Base-by-base conservation (phyloP, 1,284 basidiomycete species). In the Neolentinus lepideus region DNA sequence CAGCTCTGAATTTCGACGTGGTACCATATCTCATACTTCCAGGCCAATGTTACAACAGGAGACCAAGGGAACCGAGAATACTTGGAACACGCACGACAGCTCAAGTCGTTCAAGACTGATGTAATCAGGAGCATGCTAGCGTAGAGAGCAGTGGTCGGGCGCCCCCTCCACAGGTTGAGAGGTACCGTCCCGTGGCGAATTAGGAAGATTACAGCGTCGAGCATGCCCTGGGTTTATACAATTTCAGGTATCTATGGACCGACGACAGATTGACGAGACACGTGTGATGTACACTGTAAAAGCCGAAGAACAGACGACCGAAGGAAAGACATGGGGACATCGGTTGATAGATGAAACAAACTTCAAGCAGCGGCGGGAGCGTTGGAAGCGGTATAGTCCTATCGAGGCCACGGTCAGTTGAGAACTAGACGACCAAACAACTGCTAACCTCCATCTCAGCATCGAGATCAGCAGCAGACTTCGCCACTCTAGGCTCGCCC, bases 371-470 rank as follows among this genome's bases (percentile, higher is more conserved):
- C 47, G 47, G 47, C 47, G 3, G 47, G 47, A 11, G 47, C 47
- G 25, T 50, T 50, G 47, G 24, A 26, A 11, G 47, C 47, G 21
- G 47, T 50, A 26, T 50, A 50, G 22, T 50, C 47, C 47, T 50
- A 46, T 46, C n/a, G 24, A 25, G 6, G 10, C 9, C 47, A 50
- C 6, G 45, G 24, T 11, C 19, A 47, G n/a, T n/a, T n/a, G n/a
- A n/a, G n/a, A n/a, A n/a, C n/a, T n/a, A n/a, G n/a, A n/a, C n/a
- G n/a, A n/a, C n/a, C n/a, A n/a, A n/a, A n/a, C n/a, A n/a, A n/a
- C n/a, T n/a, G n/a, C n/a, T 21, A 38, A 91, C 92, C 82, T 88
- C 88, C 88, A 90, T 90, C 73, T 90, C 88, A 1, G 88, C 88
- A 68, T 90, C 88, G 56, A 90, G 77, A 66, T 90, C 88, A 29